A percentile compares a stretch with the other conserved stretches of the same genome.
These are phyloP conservation scores for Barnettozyma siamensis DNA, from an alignment of 805 yeast species.

Conservation along the genomic window DNA sequence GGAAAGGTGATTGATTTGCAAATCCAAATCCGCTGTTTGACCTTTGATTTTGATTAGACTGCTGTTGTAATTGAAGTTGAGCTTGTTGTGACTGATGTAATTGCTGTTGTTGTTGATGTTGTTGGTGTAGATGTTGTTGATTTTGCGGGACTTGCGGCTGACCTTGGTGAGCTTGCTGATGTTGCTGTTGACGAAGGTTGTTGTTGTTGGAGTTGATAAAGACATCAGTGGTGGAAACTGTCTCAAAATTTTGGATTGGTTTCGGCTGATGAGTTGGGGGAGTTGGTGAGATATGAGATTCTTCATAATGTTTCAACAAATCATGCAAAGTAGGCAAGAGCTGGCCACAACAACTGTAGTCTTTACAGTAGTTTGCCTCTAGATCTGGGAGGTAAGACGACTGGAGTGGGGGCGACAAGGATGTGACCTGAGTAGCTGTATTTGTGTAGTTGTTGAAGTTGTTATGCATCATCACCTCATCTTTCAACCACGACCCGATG, in stretches of 20 bases:
- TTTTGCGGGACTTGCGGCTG: constrained; percentile 21
- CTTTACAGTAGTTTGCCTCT: constrained; percentile 95
- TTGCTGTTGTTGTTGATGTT: constrained; percentile 8
- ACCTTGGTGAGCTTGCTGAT: constrained; percentile 12
- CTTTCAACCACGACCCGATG: constrained; percentile 93
- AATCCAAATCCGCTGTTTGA: constrained; percentile 13
- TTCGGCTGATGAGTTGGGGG: constrained; percentile 46
- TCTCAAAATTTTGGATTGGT: constrained; percentile 65
- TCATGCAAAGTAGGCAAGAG: constrained; percentile 91
- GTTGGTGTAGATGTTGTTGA: constrained; percentile 38
- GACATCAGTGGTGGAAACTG: constrained; percentile 90
- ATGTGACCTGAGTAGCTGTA: constrained; percentile 6
- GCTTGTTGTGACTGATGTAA: constrained; percentile 14
- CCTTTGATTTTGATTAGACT: constrained; percentile 14
- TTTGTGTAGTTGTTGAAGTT: constrained; percentile 16
- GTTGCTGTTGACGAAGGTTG: constrained; percentile 9
- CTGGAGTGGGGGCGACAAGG: constrained; percentile 54
- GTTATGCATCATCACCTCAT: constrained; percentile 68
- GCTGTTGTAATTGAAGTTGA: constrained; percentile 15
- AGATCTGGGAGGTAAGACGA: constrained; percentile 85
- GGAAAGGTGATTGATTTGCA: constrained; percentile 7
- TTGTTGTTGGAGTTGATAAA: constrained; percentile 44
- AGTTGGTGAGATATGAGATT: constrained; percentile 74
- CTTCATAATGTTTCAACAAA: constrained; percentile 89
- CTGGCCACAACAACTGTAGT: constrained; percentile 94